Conservation (phyloP, 2,329 filamentous ascomycete species). For the Cercospora sesami region DNA sequence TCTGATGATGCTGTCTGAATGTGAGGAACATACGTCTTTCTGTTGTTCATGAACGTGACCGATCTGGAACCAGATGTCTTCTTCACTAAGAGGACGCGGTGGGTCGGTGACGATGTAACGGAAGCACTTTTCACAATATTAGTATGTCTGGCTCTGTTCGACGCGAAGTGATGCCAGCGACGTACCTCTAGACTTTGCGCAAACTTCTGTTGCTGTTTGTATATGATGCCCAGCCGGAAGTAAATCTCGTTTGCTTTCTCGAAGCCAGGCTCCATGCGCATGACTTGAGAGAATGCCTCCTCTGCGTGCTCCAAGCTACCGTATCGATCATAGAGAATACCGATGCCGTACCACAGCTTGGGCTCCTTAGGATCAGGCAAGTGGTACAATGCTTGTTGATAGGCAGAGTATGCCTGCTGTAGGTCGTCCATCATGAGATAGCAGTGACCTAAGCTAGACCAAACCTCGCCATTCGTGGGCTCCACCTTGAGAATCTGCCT, state of each 20-base stretch:
- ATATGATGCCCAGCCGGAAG: slow-evolving; percentile 98
- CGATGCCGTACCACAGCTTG: slow-evolving; percentile 98
- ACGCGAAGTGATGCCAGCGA: no score
- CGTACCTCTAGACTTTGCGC: slow-evolving; percentile 82
- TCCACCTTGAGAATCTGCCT: slow-evolving; percentile 90
- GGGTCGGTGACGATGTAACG: slow-evolving; percentile 95
- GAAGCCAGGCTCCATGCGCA: slow-evolving; percentile 96
- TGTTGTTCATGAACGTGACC: slow-evolving; percentile 98
- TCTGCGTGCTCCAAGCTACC: slow-evolving; percentile 96
- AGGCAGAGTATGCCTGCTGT: slow-evolving; percentile 94
- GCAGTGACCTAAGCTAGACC: slow-evolving; percentile 96
- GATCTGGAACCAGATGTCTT: slow-evolving; percentile 99
- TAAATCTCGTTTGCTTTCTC: slow-evolving; percentile 99
- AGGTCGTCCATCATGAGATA: slow-evolving; percentile 98
- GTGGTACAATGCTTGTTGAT: slow-evolving; percentile 93
- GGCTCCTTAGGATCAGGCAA: slow-evolving; percentile 95
- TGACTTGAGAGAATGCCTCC: slow-evolving; percentile 96
- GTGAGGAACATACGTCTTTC: slow-evolving; percentile 74
- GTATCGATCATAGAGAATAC: slow-evolving; percentile 94
- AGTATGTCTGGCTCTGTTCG: slow-evolving; percentile 21
- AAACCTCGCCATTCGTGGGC: slow-evolving; percentile 85
- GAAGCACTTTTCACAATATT: slow-evolving; percentile 70
- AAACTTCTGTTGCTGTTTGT: slow-evolving; percentile 97
- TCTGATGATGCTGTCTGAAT: neutral
- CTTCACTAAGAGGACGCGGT: slow-evolving; percentile 86